A percentile compares a stretch with the other conserved stretches of the same genome.
phyloP scores from a whole-genome alignment of 1,284 basidiomycete genomes.

The Afroboletus lepidellus region DNA sequence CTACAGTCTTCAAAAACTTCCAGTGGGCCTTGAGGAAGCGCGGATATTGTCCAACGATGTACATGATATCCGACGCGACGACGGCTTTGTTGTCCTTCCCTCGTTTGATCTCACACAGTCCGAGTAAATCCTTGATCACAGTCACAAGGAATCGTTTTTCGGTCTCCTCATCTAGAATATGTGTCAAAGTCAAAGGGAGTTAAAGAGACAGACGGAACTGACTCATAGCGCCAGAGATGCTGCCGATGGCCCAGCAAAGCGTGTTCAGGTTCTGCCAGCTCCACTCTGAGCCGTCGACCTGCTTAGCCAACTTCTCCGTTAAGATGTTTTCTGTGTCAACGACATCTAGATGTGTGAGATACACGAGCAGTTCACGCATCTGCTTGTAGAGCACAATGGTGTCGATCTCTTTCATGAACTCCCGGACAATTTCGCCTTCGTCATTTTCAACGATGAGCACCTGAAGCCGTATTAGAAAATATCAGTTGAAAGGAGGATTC shows the following conservation, averaged over 20 bases:
- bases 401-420: constrained; percentile 99
- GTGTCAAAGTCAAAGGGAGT: constrained; percentile 2
- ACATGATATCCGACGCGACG: constrained; percentile 99
- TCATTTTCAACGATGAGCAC: constrained; percentile 99
- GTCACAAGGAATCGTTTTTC: constrained; percentile 99
- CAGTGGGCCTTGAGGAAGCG: constrained; percentile 99
- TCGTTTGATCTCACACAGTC: constrained; percentile 96
- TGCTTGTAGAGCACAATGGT: constrained; percentile 99
- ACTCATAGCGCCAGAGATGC: constrained; percentile 99
- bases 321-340: constrained; percentile 95
- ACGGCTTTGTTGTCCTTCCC: constrained; percentile 99
- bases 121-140: constrained; percentile 97
- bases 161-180: constrained; percentile 83
- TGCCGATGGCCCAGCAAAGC: constrained; percentile 99
- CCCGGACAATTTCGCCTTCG: constrained; percentile 98
- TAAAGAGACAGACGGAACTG: constrained; percentile 35
- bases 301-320: constrained; percentile 95
- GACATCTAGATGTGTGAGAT: constrained; percentile 97
- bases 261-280: constrained; percentile 99
- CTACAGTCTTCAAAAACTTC: constrained; percentile 99
- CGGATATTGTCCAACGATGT: constrained; percentile 99
- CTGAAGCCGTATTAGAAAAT: constrained; percentile 40
- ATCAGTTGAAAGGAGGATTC: constrained; percentile 24
- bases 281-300: constrained; percentile 98
- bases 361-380: constrained; percentile 96